Evolutionary conservation across 345 rosid genomes (phyloP), one percentile per base, ranked within the genome.

Genomic region (Ailanthus altissimus): DNA sequence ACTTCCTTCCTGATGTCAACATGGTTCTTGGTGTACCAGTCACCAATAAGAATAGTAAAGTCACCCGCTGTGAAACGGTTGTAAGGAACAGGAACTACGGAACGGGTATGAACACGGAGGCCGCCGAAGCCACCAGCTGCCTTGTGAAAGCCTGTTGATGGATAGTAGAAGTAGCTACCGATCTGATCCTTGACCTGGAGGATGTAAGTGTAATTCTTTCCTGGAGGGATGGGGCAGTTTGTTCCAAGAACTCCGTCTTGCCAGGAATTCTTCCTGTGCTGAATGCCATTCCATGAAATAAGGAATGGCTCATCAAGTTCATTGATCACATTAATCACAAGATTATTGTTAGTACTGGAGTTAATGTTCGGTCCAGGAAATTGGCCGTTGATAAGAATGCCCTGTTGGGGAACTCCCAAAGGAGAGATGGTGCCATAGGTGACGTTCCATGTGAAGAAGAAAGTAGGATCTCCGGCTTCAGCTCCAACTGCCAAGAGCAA

Each of bases 171-270:
- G 87, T 86, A 91, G 80, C 92, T 89, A 14, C 96, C 96, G 25
- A 94, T 94, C 80, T 94, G 97, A 61, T 94, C 98, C 89, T 94
- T 93, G 0, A 90, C 93, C 80, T 93, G 98, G 88, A 90, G 92
- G 25, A 80, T 86, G 82, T 90, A 94, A 20, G 98, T 92, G 85
- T 18, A 87, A 86, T 94, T 94, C 51, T 83, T 81, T 6, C 98
- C 93, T 0, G 97, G 86, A 0, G 62, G 81, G 70, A 92, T 90
- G 0, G 98, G 97, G 82, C 97, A 94, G 50, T 86, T 87, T 23
- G 97, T 92, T 26, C 97, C 98, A 0, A 74, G 61, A 9, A 79
- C 46, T 10, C 98, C 98, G 46, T 94, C 98, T 67, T 86, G 90
- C 97, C 96, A 94, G 0, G 90, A 88, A 80, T 94, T 94, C 82